These are phyloP conservation scores for Aspergillus asperescens DNA, from an alignment of 495 filamentous ascomycete genomes.

Conservation along the genomic window DNA sequence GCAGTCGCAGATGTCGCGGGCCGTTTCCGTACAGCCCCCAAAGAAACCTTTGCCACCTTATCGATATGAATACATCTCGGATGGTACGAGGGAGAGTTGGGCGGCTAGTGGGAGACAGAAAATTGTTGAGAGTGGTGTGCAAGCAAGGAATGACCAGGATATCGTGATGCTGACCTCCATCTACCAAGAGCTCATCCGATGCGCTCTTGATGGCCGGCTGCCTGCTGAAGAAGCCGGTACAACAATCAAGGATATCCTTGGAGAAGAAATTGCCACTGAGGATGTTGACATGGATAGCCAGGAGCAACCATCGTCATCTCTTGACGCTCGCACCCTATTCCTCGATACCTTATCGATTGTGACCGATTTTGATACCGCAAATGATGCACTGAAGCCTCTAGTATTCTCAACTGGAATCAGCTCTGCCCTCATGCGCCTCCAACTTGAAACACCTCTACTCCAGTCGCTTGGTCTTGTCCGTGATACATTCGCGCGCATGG, in stretches of 20 bases:
- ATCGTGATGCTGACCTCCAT: slow-evolving; percentile 58
- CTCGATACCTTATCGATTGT: slow-evolving; percentile 76
- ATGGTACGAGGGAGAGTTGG: slow-evolving; percentile 48
- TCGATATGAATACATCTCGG: slow-evolving; percentile 54
- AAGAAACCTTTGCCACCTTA: slow-evolving; percentile 34
- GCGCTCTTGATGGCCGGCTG: slow-evolving; percentile 64
- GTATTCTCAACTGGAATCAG: slow-evolving; percentile 67
- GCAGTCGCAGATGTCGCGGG: slow-evolving; percentile 16
- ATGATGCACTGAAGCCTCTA: slow-evolving; percentile 45
- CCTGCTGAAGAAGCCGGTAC: slow-evolving; percentile 62
- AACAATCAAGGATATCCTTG: slow-evolving; percentile 69
- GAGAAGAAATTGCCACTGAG: slow-evolving; percentile 42
- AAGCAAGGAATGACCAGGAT: slow-evolving; percentile 61
- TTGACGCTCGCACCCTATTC: slow-evolving; percentile 67
- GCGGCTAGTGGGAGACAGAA: slow-evolving; percentile 37
- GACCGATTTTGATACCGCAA: slow-evolving; percentile 55
- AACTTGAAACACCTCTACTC: slow-evolving; percentile 74
- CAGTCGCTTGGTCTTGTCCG: slow-evolving; percentile 72
- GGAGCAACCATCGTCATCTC: slow-evolving; percentile 24
- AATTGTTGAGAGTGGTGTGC: slow-evolving; percentile 41
- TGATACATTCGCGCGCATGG: slow-evolving; percentile 75
- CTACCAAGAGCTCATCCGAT: slow-evolving; percentile 78
- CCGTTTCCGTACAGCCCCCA: slow-evolving; percentile 18
- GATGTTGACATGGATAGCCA: slow-evolving; percentile 35
- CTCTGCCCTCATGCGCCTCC: slow-evolving; percentile 64